Evolutionary conservation across 2,329 filamentous ascomycete species (phyloP).

Genomic region (Aspergillus fumigatus): DNA sequence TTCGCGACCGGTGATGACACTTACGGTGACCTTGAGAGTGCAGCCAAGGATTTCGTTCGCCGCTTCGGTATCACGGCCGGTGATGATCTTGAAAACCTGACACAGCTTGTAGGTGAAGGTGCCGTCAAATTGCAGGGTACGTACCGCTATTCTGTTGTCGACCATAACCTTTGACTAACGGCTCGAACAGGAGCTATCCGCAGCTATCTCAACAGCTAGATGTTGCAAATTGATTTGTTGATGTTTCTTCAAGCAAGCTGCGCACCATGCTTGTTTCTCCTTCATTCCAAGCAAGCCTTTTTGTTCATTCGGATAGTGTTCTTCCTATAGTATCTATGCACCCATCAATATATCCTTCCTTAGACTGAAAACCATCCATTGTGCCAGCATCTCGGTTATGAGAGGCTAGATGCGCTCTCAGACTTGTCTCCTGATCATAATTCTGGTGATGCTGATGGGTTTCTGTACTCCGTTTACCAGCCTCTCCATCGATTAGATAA

Average conservation of each 20-base stretch:
- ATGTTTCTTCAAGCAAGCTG: not conserved
- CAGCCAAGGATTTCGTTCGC: constrained; percentile 92
- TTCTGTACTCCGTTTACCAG: too few species aligned
- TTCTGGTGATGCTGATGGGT: too few species aligned
- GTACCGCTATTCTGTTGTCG: constrained; percentile 3
- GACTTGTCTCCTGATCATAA: not conserved
- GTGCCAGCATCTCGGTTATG: not conserved
- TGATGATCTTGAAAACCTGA: constrained; percentile 90
- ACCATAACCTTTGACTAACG: constrained; percentile 6
- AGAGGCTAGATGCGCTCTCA: too few species aligned
- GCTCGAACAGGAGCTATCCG: constrained; percentile 40
- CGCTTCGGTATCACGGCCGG: constrained; percentile 94
- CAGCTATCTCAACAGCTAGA: constrained; percentile 47
- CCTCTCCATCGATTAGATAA: too few species aligned
- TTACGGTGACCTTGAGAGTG: constrained; percentile 87
- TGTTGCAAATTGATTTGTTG: constrained; percentile 9
- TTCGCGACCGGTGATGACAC: constrained; percentile 60
- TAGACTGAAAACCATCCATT: not conserved
- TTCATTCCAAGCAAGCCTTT: not conserved
- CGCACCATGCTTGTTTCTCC: not conserved
- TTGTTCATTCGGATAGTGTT: not conserved
- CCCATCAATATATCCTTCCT: not conserved
- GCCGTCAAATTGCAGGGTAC: constrained; percentile 75
- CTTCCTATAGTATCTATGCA: not conserved
- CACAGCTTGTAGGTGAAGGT: constrained; percentile 76